phyloP scores from a whole-genome alignment of 148 eudicot genomes.

The Vaccinium corymbosum region DNA sequence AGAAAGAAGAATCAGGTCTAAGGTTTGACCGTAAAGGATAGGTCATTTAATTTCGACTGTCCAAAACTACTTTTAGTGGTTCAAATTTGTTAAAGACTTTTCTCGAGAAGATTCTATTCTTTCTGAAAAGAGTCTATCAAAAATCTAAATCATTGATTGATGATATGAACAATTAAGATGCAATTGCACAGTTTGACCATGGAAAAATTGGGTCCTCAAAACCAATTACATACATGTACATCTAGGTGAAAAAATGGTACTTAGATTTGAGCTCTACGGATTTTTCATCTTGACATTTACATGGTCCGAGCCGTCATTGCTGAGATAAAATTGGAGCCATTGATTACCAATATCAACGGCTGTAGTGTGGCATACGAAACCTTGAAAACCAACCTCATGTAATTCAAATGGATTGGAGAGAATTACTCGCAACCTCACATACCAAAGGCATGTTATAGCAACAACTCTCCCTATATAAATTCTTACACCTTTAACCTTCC shows the following conservation, averaged over 20 bases:
- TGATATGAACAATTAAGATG: background rate
- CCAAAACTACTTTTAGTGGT: background rate
- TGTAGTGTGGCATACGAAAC: too few species aligned
- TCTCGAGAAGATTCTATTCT: background rate
- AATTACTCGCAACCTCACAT: slow-evolving; percentile 3
- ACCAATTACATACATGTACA: background rate
- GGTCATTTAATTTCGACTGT: background rate
- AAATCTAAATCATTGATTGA: background rate
- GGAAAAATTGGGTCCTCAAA: background rate
- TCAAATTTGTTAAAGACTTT: background rate
- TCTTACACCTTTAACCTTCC: background rate
- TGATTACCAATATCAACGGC: too few species aligned
- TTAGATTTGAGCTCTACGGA: background rate
- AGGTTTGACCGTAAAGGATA: too few species aligned
- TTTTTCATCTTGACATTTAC: too few species aligned
- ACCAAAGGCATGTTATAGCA: background rate
- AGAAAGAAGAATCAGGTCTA: background rate
- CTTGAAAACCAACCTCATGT: background rate
- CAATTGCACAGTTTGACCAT: background rate
- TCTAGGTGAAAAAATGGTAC: background rate
- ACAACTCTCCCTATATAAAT: slow-evolving; percentile 1
- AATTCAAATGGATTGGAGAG: background rate
- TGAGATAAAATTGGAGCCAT: too few species aligned
- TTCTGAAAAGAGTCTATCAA: background rate
- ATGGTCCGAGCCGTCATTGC: too few species aligned